Conservation (phyloP, 495 filamentous ascomycete genomes). For the Lineolata rhizophorae region DNA sequence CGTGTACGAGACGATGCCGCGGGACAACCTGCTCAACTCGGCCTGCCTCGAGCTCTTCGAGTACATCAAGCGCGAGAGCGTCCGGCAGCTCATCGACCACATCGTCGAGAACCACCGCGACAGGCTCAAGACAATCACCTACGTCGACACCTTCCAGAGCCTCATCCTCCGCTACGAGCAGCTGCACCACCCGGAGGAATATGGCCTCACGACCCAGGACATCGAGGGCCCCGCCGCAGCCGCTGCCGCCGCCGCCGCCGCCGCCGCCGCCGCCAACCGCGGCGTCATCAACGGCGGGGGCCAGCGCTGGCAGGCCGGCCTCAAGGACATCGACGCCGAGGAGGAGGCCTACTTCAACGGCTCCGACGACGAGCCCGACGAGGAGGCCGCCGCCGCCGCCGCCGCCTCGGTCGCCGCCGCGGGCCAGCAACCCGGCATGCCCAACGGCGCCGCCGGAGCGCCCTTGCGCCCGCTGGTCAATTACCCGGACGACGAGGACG, state of each 20-base stretch:
- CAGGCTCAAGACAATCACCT: constrained; percentile 52
- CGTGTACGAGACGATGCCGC: constrained; percentile 72
- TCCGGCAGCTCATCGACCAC: constrained; percentile 64
- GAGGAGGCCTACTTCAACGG: constrained; percentile 93
- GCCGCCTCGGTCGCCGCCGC: constrained; percentile 19
- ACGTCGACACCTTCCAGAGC: constrained; percentile 67
- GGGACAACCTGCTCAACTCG: constrained; percentile 89
- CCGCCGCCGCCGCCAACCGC: too few species aligned
- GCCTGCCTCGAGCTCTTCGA: constrained; percentile 94
- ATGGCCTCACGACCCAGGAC: constrained; percentile 8
- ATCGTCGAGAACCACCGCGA: constrained; percentile 78
- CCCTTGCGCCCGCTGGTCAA: constrained; percentile 60
- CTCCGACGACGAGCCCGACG: constrained; percentile 72
- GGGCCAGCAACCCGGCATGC: too few species aligned
- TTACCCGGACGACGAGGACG: constrained; percentile 74
- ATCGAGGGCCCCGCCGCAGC: constrained; percentile 9
- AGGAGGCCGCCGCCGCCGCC: constrained; percentile 18
- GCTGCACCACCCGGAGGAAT: constrained; percentile 9
- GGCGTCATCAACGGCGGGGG: constrained; percentile 32
- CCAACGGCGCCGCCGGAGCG: too few species aligned
- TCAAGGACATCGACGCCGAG: constrained; percentile 64
- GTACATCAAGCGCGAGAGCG: constrained; percentile 51
- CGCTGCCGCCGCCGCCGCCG: too few species aligned
- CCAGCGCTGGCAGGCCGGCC: constrained; percentile 39
- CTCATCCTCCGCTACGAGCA: constrained; percentile 67